Base-by-base conservation (phyloP, 768 basidiomycete genomes). In the Rickenella mellea region DNA sequence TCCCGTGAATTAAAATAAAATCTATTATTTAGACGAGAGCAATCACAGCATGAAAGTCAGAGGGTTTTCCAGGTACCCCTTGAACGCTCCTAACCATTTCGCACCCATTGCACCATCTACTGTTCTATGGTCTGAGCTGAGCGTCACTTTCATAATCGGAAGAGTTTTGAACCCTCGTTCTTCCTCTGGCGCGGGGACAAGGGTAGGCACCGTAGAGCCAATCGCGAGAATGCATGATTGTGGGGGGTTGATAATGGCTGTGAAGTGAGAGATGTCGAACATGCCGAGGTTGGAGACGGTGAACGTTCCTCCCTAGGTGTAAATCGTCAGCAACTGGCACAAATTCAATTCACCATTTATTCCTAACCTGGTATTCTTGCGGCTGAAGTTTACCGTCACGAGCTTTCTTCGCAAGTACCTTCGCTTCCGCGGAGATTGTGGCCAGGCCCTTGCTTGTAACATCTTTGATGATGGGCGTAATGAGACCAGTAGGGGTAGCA, bases 201-300 rank as follows among this genome's bases (percentile, higher is more conserved):
- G 67, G 41, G 83, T 84, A n/a, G 87, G 74, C 59, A 80, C 74
- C 14, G 90, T 91, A 15, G 81, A 74, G 27, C 96, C 93, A 52
- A 98, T 79, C 33, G 96, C 96, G 47, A 99, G 82, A 56, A 98
- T 99, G 66, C 93, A 97, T 36, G 90, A 88, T 64, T 98, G 96
- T 20, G 96, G 96, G 11, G 86, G 80, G 73, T 99, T 99, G 76
- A 99, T 94, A 69, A 99, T 98, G 36, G 96, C 96, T 11, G 93
- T 97, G 65, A 99, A 99, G 65, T 92, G 85, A 42, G 80, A 76
- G 55, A 97, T 77, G 48, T 86, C 93, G 58, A 74, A 96, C 96
- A 99, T 99, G 65, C 96, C 96, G 43, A 99, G 74, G 69, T 99
- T 99, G 46, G 96, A 99, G 60, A 99, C 89, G 32, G 96, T 98